A percentile compares a stretch with the other conserved stretches of the same genome.
phyloP scores from a whole-genome alignment of 345 rosid genomes.

The Rubroshorea leprosula region DNA sequence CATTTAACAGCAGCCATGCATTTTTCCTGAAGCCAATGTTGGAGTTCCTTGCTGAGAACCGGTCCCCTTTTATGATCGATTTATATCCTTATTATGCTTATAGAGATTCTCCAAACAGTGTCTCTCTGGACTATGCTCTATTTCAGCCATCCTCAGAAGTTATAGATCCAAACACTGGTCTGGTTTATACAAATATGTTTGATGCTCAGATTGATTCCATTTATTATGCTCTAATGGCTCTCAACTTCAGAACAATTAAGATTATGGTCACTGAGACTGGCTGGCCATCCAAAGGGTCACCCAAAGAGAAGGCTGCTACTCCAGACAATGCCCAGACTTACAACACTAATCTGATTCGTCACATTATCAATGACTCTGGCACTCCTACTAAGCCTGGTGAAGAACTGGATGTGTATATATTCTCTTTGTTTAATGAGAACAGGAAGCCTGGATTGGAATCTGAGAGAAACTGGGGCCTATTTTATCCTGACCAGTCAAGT shows the following conservation, averaged over 20 bases:
- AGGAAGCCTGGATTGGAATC: constrained; percentile 68
- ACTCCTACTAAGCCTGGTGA: constrained; percentile 82
- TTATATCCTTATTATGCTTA: constrained; percentile 83
- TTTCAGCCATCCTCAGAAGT: constrained; percentile 76
- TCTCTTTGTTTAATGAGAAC: constrained; percentile 87
- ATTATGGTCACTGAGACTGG: constrained; percentile 92
- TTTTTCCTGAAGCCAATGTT: constrained; percentile 72
- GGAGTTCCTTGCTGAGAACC: constrained; percentile 83
- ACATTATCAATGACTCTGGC: constrained; percentile 64
- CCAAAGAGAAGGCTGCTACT: constrained; percentile 77
- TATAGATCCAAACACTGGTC: constrained; percentile 78
- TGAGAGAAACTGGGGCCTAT: constrained; percentile 92
- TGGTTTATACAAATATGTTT: constrained; percentile 89
- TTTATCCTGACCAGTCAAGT: constrained; percentile 78
- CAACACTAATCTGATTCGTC: constrained; percentile 62
- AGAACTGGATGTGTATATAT: constrained; percentile 61
- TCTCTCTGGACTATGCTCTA: constrained; percentile 74
- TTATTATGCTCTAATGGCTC: constrained; percentile 59
- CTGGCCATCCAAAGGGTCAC: constrained; percentile 84
- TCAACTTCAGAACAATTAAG: constrained; percentile 75
- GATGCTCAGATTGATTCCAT: constrained; percentile 96
- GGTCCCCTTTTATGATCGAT: constrained; percentile 85
- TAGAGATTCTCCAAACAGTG: constrained; percentile 66
- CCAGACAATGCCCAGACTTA: constrained; percentile 84
- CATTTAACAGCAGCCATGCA: constrained; percentile 70